These are phyloP conservation scores for Ustilago lituana DNA, from an alignment of 1,284 basidiomycete species.

Conservation along the genomic window DNA sequence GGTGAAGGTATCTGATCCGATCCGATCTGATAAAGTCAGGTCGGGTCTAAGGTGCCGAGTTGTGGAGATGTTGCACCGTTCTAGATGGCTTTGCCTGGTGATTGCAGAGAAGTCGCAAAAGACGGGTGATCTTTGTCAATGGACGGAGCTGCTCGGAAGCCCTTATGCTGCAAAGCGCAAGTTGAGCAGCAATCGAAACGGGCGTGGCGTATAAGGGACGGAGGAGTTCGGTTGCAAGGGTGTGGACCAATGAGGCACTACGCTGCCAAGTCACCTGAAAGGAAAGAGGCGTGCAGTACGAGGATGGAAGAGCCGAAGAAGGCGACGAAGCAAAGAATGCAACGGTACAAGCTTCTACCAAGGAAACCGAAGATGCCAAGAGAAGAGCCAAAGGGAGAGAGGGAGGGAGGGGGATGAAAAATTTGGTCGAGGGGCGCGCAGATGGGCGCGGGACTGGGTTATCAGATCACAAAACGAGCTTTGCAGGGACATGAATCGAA, in stretches of 20 bases:
- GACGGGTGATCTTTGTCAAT: not conserved
- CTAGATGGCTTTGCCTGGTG: too few species aligned
- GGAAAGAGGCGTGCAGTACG: not conserved
- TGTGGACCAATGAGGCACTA: slow-evolving; percentile 15
- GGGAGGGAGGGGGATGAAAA: not conserved
- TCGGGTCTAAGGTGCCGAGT: not conserved
- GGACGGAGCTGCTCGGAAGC: too few species aligned
- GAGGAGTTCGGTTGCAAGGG: slow-evolving; percentile 8
- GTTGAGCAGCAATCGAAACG: too few species aligned
- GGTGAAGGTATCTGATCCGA: slow-evolving; percentile 17
- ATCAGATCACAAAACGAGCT: slow-evolving; percentile 10
- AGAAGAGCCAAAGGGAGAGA: too few species aligned
- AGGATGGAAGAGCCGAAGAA: not conserved
- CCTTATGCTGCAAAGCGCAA: too few species aligned
- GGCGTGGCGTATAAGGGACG: slow-evolving; percentile 8
- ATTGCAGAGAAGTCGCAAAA: too few species aligned
- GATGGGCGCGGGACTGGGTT: not conserved
- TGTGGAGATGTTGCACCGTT: too few species aligned
- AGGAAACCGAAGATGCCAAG: too few species aligned
- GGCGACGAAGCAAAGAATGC: too few species aligned
- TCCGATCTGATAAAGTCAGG: slow-evolving; percentile 33
- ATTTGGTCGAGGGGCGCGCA: not conserved
- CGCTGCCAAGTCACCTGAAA: too few species aligned
- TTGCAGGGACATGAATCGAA: too few species aligned
- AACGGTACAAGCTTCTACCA: too few species aligned